phyloP scores from a whole-genome alignment of 495 filamentous ascomycete species.

The Aspergillus baeticus region DNA sequence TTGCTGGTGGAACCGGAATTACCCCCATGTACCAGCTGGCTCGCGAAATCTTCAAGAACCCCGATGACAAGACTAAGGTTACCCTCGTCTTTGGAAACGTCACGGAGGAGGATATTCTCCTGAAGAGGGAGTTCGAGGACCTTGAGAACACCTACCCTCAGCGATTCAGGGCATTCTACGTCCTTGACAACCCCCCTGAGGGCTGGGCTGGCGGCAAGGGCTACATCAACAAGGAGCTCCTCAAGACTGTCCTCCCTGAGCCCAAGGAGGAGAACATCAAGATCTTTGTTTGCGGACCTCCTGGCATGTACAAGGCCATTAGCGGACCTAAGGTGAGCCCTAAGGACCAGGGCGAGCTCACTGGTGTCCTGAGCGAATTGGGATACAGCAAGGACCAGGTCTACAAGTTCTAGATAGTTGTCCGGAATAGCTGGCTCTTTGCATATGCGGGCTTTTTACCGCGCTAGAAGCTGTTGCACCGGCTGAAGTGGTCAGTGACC shows the following conservation, averaged over 20 bases:
- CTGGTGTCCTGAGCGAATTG: slow-evolving; percentile 80
- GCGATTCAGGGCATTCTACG: slow-evolving; percentile 87
- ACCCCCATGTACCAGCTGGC: slow-evolving; percentile 90
- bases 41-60: slow-evolving; percentile 88
- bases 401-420: slow-evolving; percentile 80
- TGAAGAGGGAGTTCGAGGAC: slow-evolving; percentile 76
- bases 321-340: slow-evolving; percentile 87
- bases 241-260: slow-evolving; percentile 91
- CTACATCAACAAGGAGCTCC: slow-evolving; percentile 78
- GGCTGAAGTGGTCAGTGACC: background rate
- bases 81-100: slow-evolving; percentile 91
- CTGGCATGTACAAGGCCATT: slow-evolving; percentile 89
- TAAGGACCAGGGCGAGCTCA: slow-evolving; percentile 86
- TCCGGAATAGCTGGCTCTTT: background rate
- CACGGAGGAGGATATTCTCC: slow-evolving; percentile 78
- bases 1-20: slow-evolving; percentile 95
- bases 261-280: slow-evolving; percentile 88
- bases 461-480: background rate
- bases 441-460: background rate
- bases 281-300: slow-evolving; percentile 88
- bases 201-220: slow-evolving; percentile 74
- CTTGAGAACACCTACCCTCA: slow-evolving; percentile 93
- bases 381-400: slow-evolving; percentile 94
- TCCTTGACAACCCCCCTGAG: slow-evolving; percentile 83
- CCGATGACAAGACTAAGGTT: slow-evolving; percentile 93